Conservation (phyloP, 225 moss, liverwort and hornwort species). For the Climacium dendroides region DNA sequence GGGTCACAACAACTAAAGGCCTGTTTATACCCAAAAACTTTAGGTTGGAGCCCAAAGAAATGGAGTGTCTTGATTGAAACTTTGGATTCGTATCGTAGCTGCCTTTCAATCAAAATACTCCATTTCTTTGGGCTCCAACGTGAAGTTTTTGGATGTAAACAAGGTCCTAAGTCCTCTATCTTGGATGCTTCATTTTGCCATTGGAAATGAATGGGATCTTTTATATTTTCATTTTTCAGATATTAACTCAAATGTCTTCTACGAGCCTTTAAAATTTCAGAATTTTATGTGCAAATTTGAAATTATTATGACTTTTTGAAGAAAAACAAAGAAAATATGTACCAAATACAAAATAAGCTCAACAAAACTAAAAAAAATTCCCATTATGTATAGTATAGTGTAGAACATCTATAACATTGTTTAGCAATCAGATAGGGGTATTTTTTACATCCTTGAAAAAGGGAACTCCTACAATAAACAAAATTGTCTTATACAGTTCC, state of each 20-base stretch:
- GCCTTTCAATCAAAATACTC: too few species aligned
- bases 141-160: too few species aligned
- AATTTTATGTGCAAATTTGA: background rate
- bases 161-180: background rate
- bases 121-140: too few species aligned
- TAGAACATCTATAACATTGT: background rate
- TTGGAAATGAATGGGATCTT: background rate
- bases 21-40: too few species aligned
- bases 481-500: background rate
- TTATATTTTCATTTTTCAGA: background rate
- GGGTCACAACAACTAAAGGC: too few species aligned
- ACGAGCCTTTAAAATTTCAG: background rate
- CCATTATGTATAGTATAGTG: too few species aligned
- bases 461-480: fast-evolving
- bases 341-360: background rate
- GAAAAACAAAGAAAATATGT: background rate
- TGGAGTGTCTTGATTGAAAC: too few species aligned
- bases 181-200: background rate
- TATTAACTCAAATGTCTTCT: fast-evolving
- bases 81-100: too few species aligned
- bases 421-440: background rate
- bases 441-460: fast-evolving
- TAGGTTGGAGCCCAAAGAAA: too few species aligned
- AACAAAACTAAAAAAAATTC: background rate
- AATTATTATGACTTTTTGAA: background rate